Evolutionary conservation across 2,329 filamentous ascomycete genomes (phyloP).

Genomic region (Botrytis byssoidea): DNA sequence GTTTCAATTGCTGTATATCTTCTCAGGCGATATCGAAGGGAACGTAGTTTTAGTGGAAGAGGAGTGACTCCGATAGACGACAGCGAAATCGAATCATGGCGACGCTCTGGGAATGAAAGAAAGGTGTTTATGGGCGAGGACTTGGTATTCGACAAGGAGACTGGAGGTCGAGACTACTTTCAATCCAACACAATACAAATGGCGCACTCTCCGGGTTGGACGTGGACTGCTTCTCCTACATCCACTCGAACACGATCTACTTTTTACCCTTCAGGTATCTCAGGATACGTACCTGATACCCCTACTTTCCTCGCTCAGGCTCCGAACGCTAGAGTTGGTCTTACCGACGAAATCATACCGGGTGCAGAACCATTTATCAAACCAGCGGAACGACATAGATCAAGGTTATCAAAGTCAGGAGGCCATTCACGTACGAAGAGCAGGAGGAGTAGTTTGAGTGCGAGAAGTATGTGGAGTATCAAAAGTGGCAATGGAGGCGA

Average conservation of each 20-base stretch:
- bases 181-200: slow-evolving; percentile 17
- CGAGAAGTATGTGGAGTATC: slow-evolving; percentile 34
- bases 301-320: slow-evolving; percentile 56
- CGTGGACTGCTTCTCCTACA: slow-evolving; percentile 32
- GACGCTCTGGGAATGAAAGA: slow-evolving; percentile 30
- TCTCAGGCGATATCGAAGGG: slow-evolving; percentile 28
- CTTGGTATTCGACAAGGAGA: slow-evolving; percentile 18
- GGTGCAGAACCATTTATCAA: slow-evolving; percentile 60
- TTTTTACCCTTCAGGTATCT: slow-evolving; percentile 36
- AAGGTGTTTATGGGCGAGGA: slow-evolving; percentile 8
- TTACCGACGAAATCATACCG: slow-evolving; percentile 60
- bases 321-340: slow-evolving; percentile 60
- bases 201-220: slow-evolving; percentile 31
- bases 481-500: slow-evolving; percentile 25
- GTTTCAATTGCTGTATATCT: slow-evolving; percentile 29
- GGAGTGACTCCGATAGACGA: slow-evolving; percentile 62
- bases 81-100: slow-evolving; percentile 64
- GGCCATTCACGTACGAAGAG: slow-evolving; percentile 36
- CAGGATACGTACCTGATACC: slow-evolving; percentile 27
- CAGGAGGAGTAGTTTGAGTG: slow-evolving; percentile 36
- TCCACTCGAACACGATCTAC: slow-evolving; percentile 25
- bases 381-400: slow-evolving; percentile 51
- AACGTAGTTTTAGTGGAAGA: slow-evolving; percentile 48
- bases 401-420: slow-evolving; percentile 51
- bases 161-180: not conserved